Percentiles rank a stretch among this genome's conserved stretches.
Evolutionary conservation across 2,329 filamentous ascomycete genomes (phyloP).

Genomic region (Monilinia fructigena): DNA sequence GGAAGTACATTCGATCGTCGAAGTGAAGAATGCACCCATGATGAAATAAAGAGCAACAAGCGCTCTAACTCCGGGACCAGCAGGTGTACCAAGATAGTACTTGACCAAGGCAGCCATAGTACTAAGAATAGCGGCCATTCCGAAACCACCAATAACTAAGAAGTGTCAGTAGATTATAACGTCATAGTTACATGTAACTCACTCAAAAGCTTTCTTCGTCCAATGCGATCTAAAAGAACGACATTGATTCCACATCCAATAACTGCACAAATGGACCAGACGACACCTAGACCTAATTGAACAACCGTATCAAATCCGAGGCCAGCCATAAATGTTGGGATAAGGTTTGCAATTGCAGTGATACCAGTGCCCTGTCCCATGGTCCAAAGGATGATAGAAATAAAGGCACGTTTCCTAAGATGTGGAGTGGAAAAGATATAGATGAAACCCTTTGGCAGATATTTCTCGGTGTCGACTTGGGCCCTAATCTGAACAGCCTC

Average conservation of each 20-base stretch:
- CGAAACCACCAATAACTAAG: conserved; percentile 32
- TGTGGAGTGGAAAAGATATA: conserved; percentile 16
- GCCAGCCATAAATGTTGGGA: conserved; percentile 16
- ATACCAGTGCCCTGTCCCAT: conserved; percentile 19
- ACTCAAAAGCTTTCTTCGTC: conserved; percentile 15
- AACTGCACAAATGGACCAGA: conserved; percentile 7
- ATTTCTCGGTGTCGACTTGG: conserved; percentile 9
- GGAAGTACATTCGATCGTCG: conserved; percentile 25
- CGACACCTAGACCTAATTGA: conserved; percentile 4
- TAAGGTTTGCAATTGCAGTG: conserved; percentile 16
- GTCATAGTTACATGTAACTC: not conserved
- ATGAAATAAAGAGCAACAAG: conserved; percentile 22
- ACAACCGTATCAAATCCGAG: conserved; percentile 16
- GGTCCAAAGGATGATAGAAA: conserved; percentile 14
- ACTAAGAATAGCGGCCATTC: conserved; percentile 31
- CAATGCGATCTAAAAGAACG: conserved; percentile 14
- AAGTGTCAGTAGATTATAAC: conserved; percentile 20
- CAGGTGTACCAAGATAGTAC: conserved; percentile 18
- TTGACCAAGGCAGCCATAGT: conserved; percentile 25
- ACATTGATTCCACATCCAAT: conserved; percentile 14
- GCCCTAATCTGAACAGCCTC: conserved; percentile 14
- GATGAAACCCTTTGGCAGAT: conserved; percentile 18
- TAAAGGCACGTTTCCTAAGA: conserved; percentile 15
- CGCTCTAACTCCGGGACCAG: conserved; percentile 6
- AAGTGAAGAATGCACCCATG: conserved; percentile 14